Percentiles rank a stretch among this genome's conserved stretches.
phyloP scores from a whole-genome alignment of 768 basidiomycete genomes.

The Panellus pusillus region DNA sequence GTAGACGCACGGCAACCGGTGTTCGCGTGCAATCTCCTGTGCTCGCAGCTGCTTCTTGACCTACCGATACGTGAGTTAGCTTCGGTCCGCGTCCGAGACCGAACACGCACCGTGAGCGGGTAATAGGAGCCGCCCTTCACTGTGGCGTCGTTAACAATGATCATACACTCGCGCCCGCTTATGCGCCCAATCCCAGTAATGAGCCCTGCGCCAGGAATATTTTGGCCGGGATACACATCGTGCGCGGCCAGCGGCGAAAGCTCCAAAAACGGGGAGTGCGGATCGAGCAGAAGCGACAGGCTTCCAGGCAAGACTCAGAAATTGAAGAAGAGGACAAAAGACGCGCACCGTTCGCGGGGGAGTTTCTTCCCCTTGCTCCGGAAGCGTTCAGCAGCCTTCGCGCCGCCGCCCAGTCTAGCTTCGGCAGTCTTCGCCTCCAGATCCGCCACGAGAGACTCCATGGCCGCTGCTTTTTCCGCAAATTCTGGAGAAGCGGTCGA shows the following conservation, averaged over 20 bases:
- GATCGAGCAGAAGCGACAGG: constrained; percentile 74
- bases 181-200: constrained; percentile 85
- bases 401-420: constrained; percentile 71
- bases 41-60: constrained; percentile 96
- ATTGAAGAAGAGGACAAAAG: not conserved
- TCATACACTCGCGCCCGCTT: constrained; percentile 78
- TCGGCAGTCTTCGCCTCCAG: constrained; percentile 58
- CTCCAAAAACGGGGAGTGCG: constrained; percentile 87
- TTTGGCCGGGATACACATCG: constrained; percentile 74
- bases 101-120: constrained; percentile 65
- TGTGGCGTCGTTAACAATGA: constrained; percentile 93
- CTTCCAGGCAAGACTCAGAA: constrained; percentile 36
- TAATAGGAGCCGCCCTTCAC: constrained; percentile 94
- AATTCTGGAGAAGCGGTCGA: constrained; percentile 76
- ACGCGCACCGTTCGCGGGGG: constrained; percentile 75
- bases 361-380: constrained; percentile 76
- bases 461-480: constrained; percentile 58
- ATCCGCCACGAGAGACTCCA: constrained; percentile 69
- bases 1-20: constrained; percentile 88
- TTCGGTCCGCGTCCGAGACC: not conserved
- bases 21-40: constrained; percentile 92
- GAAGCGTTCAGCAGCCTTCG: constrained; percentile 75
- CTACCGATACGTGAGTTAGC: constrained; percentile 29
- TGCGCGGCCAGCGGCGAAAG: constrained; percentile 84
- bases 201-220: constrained; percentile 85